A percentile compares a stretch with the other conserved stretches of the same genome.
Conservation (phyloP, 2,329 filamentous ascomycete genomes). For the Aspergillus pseudoterreus region DNA sequence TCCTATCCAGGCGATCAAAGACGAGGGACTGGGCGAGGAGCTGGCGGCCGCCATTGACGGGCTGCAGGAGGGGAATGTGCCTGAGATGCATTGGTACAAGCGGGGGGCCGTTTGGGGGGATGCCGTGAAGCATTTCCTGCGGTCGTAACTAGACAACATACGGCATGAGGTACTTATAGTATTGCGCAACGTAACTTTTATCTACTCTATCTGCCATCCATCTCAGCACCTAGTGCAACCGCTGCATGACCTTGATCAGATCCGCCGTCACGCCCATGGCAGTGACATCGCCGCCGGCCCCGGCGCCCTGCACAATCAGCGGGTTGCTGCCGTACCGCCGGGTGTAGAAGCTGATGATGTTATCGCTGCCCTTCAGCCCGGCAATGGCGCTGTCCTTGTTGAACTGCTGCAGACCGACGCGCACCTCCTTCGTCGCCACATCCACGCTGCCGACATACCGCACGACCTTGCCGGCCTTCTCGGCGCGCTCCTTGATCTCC, state of each 20-base stretch:
- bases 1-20: constrained; percentile 51
- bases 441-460: constrained; percentile 94
- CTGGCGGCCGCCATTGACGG: constrained; percentile 59
- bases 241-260: constrained; percentile 78
- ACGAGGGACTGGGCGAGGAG: constrained; percentile 53
- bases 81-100: constrained; percentile 59
- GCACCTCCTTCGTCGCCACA: constrained; percentile 72
- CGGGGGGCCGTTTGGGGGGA: constrained; percentile 54
- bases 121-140: constrained; percentile 51
- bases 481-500: constrained; percentile 75
- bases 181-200: background rate
- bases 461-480: constrained; percentile 84
- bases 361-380: constrained; percentile 92
- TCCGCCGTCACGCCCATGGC: constrained; percentile 97
- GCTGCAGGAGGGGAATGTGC: constrained; percentile 53
- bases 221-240: constrained; percentile 51
- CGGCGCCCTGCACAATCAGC: constrained; percentile 89
- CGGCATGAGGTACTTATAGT: too few species aligned
- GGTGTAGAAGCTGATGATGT: constrained; percentile 98
- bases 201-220: background rate
- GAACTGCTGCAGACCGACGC: constrained; percentile 87
- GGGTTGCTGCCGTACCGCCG: constrained; percentile 89
- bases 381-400: constrained; percentile 89
- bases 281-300: constrained; percentile 90
- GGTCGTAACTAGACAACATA: constrained; percentile 8